phyloP scores from a whole-genome alignment of 257 asterid species.

The Plantago major region DNA sequence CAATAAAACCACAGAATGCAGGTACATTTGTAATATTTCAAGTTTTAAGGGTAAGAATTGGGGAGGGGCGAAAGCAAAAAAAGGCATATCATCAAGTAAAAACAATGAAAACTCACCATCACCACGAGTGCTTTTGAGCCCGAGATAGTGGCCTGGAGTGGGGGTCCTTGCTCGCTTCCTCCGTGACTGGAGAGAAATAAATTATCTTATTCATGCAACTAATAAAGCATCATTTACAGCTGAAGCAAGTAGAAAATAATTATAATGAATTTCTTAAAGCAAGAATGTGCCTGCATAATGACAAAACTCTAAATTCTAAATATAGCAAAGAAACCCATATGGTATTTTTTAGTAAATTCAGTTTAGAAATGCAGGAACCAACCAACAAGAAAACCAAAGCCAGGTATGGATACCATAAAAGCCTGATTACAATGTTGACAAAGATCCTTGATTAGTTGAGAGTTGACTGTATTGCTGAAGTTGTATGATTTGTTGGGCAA shows the following conservation, averaged over 20 bases:
- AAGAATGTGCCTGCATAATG: not conserved
- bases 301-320: not conserved
- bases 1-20: too few species aligned
- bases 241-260: not conserved
- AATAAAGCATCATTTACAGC: constrained; percentile 12
- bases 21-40: too few species aligned
- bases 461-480: constrained; percentile 87
- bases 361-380: too few species aligned
- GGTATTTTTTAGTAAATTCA: constrained; percentile 5
- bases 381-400: constrained; percentile 28
- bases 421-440: constrained; percentile 89
- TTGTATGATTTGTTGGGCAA: constrained; percentile 90
- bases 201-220: constrained; percentile 15
- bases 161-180: constrained; percentile 77
- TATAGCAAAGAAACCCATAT: constrained; percentile 4
- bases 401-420: constrained; percentile 82
- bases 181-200: constrained; percentile 46
- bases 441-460: constrained; percentile 89
- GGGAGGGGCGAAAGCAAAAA: too few species aligned
- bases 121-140: constrained; percentile 79
- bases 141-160: constrained; percentile 97
- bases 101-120: constrained; percentile 48
- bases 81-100: not conserved
- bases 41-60: too few species aligned
- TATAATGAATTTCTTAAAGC: too few species aligned